Base-by-base conservation (phyloP, 2,329 filamentous ascomycete species). In the Apiospora sp. region DNA sequence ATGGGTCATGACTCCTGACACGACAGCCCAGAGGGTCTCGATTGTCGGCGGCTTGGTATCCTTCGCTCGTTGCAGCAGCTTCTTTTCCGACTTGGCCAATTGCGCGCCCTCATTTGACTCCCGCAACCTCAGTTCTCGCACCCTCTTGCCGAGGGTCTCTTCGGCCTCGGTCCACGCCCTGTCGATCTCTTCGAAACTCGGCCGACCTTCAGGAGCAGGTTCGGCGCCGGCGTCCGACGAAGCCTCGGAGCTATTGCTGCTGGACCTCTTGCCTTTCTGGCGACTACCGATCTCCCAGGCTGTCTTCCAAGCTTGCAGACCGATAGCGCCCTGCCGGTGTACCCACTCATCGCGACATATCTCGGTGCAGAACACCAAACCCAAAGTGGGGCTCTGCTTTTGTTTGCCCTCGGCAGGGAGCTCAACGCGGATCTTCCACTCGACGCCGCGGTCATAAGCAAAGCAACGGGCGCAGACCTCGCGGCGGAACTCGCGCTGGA, bases 401-500 rank as follows among this genome's bases (percentile, higher is more conserved):
- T 41, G 68, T n/a, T 70, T 70, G n/a, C 68, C 68, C 68, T 70
- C 68, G 48, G 46, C 12, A 0, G 68, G 68, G 13, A 70, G 68
- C 34, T 70, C 68, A 1, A 58, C 68, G 10, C 68, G 68, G 30
- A 51, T 37, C 48, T 70, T 70, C 68, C 68, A 70, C 22, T 70
- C 68, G 68, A 54, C 48, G 30, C 68, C 68, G 34, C 68, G 68
- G 49, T 70, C 68, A n/a, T 70, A 70, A 13, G 46, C 37, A 8
- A 70, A 70, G 48, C 68, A 70, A 16, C 68, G 68, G 19, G 68
- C 68, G 68, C 68, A 70, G 14, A 70, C 68, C 48, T 70, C 68
- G 48, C 68, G 68, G 68, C 68, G 68, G 68, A 48, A 70, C 24
- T 70, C 68, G 68, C 48, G 68, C 68, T 58, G 68, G 30, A 70